Evolutionary conservation across 2,329 filamentous ascomycete genomes (phyloP), one percentile per base, ranked within the genome.

Genomic region (Ilyonectria sp.): DNA sequence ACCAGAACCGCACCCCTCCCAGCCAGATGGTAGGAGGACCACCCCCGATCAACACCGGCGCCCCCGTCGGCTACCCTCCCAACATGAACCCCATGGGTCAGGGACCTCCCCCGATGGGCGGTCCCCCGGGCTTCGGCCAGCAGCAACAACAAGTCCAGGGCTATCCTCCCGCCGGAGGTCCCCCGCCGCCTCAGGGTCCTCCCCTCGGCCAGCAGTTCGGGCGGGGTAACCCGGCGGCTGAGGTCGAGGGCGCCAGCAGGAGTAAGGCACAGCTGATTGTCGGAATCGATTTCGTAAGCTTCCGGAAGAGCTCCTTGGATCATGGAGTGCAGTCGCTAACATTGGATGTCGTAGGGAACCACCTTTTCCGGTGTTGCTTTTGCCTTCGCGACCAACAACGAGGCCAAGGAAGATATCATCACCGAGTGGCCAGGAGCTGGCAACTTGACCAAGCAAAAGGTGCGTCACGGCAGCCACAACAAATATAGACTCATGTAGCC

Each of bases 401-500:
- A 98, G 82, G 94, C 95, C 68, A 97, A 97, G 81, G 96, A 98
- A 83, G 95, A 98, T 81, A 98, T 98, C 76, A 99, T 99, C 76
- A 97, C 95, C 70, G 96, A 99, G 84, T 99, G 96, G 96, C 96
- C 96, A 29, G 96, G 96, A 75, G 95, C 96, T 40, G 96, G 96
- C 74, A 98, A 96, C 63, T 95, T 97, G 81, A 97, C 96, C 57
- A 98, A 98, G 85, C 96, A 99, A 84, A 99, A 99, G 92, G 95
- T 97, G 81, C 52, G 81, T 66, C 13, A 54, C 29, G 10, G 13
- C 17, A 7, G 6, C 29, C 6, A 49, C 11, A 21, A 3, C 46
- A 49, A 29, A 13, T 15, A 19, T 37, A 35, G 40, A 52, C n/a
- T 29, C 33, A 8, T 19, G 3, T 35, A 31, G 2, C 15, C 5